phyloP scores from a whole-genome alignment of 148 eudicot genomes.

The Amaranthus hypochondriacus region DNA sequence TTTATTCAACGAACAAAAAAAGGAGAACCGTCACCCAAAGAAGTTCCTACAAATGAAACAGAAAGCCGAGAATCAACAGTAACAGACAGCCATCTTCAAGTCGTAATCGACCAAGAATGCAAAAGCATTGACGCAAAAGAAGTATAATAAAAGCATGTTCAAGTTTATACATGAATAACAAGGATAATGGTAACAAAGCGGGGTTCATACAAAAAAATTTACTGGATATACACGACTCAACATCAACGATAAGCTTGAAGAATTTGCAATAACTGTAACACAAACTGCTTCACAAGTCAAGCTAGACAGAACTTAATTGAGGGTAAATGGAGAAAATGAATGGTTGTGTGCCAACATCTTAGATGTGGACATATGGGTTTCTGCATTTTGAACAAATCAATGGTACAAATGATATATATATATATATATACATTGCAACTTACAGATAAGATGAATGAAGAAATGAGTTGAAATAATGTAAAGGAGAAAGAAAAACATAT shows the following conservation, averaged over 20 bases:
- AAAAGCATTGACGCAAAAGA: too few species aligned
- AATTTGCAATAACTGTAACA: background rate
- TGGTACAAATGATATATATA: background rate
- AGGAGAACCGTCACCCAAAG: background rate
- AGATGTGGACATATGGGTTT: background rate
- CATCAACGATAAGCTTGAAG: background rate
- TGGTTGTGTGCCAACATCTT: background rate
- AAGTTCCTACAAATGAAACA: background rate
- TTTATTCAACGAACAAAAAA: background rate
- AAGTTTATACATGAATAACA: background rate
- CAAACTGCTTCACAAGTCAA: background rate
- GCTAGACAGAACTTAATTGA: background rate
- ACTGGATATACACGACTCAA: background rate
- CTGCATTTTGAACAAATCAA: background rate
- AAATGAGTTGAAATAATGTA: conserved; percentile 17
- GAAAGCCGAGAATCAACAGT: background rate
- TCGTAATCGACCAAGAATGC: background rate
- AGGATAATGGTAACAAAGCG: background rate
- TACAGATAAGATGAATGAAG: conserved; percentile 7
- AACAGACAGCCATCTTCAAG: background rate
- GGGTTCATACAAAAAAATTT: background rate
- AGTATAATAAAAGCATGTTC: background rate
- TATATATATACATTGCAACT: background rate
- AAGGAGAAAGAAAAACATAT: conserved; percentile 27
- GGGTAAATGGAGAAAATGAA: background rate